These are phyloP conservation scores for Copromyces sp. DNA, from an alignment of 495 filamentous ascomycete genomes.

Conservation along the genomic window DNA sequence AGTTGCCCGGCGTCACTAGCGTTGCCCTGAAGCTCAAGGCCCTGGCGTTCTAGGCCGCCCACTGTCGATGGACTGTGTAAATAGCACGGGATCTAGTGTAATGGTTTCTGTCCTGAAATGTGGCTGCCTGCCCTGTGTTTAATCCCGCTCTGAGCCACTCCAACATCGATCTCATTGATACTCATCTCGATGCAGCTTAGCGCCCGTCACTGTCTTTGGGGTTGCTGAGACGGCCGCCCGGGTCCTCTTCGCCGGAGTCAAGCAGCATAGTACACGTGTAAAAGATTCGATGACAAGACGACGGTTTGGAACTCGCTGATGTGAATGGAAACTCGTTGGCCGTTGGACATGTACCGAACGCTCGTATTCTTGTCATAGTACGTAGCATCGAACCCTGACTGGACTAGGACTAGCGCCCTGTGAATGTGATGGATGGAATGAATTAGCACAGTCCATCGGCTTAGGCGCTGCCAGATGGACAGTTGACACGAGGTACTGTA, in stretches of 20 bases:
- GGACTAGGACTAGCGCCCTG: background rate
- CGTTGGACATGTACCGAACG: background rate
- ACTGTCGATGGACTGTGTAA: background rate
- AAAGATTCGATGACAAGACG: background rate
- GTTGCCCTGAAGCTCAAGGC: background rate
- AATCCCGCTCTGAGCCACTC: background rate
- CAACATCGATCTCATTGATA: background rate
- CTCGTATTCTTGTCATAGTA: background rate
- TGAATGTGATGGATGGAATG: background rate
- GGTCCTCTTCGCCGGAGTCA: background rate
- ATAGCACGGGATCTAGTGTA: no score
- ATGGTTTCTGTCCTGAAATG: background rate
- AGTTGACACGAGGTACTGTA: background rate
- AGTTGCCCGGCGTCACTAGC: background rate
- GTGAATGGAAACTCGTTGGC: background rate
- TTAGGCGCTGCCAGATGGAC: background rate
- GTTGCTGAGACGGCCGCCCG: background rate
- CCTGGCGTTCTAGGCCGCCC: background rate
- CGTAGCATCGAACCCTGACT: background rate
- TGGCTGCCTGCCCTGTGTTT: background rate
- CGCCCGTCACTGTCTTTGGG: background rate
- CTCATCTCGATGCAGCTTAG: background rate
- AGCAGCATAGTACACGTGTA: background rate
- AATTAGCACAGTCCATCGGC: background rate
- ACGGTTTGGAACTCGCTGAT: background rate